Base-by-base conservation (phyloP, 1,284 basidiomycete genomes). In the Pseudozyma pruni region DNA sequence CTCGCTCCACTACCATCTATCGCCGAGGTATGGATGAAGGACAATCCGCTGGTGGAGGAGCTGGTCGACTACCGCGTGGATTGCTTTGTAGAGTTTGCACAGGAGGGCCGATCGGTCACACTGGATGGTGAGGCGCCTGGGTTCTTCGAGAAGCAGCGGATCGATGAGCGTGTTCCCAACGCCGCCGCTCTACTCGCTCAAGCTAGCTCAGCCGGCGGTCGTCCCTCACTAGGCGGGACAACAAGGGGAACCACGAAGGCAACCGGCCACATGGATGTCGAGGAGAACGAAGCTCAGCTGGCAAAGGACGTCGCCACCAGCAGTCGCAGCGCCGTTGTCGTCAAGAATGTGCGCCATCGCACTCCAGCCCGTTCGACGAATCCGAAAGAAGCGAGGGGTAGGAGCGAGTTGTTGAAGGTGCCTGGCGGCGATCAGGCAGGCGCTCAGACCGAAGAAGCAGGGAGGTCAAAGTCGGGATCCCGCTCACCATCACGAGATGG, bases 61-160 rank as follows among this genome's bases (percentile, higher is more conserved):
- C 49, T 68, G 33, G 55, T 66, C 57, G 87, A 87, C 50, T 91
- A 90, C 78, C 86, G 94, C 13, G 84, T 91, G 25, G 86, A 88
- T 16, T 90, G 92, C 78, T 94, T 94, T 72, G 88, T 90, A 63
- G 86, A 88, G 72, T 96, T 96, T 82, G 89, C 87, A 81, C 89
- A 88, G 75, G 93, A 95, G 83, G 89, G 90, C 29, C 90, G 89
- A 78, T 81, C 41, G 11, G 46, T 80, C 16, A 20, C 25, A 43
- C 37, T 97, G 33, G 94, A 97, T 80, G 93, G 91, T 19, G 85
- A 87, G 10, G 83, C 84, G 7, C 89, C 91, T 6, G 88, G 88
- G 8, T 91, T 90, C 83, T 89, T 89, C 76, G 94, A 97, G 85
- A 87, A 87, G 75, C 86, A 89, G 55, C 87, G 86, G 38, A 83